Evolutionary conservation across 2,329 filamentous ascomycete species (phyloP), one percentile per base, ranked within the genome.

Genomic region (Elsinoe fawcettii): DNA sequence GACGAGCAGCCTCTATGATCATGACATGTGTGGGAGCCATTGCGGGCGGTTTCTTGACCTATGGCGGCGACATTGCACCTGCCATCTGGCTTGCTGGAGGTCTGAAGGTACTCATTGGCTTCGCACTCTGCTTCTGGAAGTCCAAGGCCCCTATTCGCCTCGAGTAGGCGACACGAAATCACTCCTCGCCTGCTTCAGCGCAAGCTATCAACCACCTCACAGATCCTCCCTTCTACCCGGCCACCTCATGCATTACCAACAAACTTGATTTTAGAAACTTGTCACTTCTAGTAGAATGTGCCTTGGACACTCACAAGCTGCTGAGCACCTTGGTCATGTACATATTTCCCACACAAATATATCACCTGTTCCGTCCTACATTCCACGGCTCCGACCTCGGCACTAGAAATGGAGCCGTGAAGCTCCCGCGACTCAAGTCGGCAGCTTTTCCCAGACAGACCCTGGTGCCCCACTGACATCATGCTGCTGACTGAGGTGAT

Each of bases 1-100:
- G 78, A 51, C 71, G 81, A 46, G 65, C 73, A 0, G 74, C 72
- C 0, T 80, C 80, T 1, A 75, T 80, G 1, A 27, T 79, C 1
- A 67, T 78, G 55, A 69, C 83, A n/a, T 58, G 83, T 27, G 23
- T 77, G 2, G 82, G 81, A 0, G 79, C 80, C 0, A 71, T 82
- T 34, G 59, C 76, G 5, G 81, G 81, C 1, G 81, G 80, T 0
- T 62, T 79, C 22, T 81, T 77, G 68, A 78, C 79, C 20, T 76
- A 77, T 59, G 82, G 75, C 60, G 63, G 66, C 9, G 67, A 77
- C 32, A 66, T 84, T 39, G 71, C 74, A 37, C 78, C 77, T 2
- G 78, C 74, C 11, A 60, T 80, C 37, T 80, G 77, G 77, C 71
- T 70, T 16, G 74, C 74, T 7, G 73, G 68, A 1, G 66, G 56